Conservation (phyloP, 2,329 filamentous ascomycete genomes). For the Fusarium pseudoanthophilum region DNA sequence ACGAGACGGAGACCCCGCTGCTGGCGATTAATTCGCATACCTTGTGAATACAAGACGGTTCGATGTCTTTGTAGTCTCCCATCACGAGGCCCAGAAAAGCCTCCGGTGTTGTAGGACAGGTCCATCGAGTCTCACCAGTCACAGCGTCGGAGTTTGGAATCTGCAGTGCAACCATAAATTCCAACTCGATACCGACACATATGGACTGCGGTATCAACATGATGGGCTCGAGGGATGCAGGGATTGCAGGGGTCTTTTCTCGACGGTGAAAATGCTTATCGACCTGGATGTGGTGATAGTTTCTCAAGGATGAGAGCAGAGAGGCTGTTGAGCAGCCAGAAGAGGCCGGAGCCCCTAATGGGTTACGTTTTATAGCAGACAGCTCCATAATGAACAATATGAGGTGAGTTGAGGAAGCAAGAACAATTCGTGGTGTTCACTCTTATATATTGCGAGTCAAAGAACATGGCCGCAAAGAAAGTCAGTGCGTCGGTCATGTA, state of each 20-base stretch:
- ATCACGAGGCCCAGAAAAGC: constrained; percentile 22
- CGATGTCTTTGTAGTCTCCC: constrained; percentile 16
- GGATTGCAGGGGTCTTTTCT: background rate
- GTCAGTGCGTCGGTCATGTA: constrained; percentile 7
- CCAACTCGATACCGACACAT: constrained; percentile 43
- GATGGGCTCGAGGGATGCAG: background rate
- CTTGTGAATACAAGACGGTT: constrained; percentile 27
- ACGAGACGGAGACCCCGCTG: constrained; percentile 35
- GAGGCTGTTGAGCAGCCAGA: constrained; percentile 20
- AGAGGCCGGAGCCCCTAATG: constrained; percentile 11
- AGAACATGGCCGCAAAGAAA: background rate
- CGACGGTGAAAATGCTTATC: constrained; percentile 1
- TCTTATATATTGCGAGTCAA: background rate
- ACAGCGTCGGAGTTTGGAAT: background rate
- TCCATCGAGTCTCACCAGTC: constrained; percentile 22
- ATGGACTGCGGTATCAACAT: constrained; percentile 23
- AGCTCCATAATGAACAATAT: constrained; percentile 29
- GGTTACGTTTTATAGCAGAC: constrained; percentile 27
- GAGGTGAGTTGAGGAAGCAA: background rate
- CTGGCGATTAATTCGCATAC: constrained; percentile 38
- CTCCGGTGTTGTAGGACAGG: constrained; percentile 16
- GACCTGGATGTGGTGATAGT: constrained; percentile 2
- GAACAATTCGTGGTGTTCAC: constrained; percentile 14
- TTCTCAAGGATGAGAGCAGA: constrained; percentile 4
- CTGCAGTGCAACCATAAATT: constrained; percentile 43